Evolutionary conservation across 2,329 filamentous ascomycete species (phyloP), one percentile per base, ranked within the genome.

Genomic region (Colletotrichum spinosum): DNA sequence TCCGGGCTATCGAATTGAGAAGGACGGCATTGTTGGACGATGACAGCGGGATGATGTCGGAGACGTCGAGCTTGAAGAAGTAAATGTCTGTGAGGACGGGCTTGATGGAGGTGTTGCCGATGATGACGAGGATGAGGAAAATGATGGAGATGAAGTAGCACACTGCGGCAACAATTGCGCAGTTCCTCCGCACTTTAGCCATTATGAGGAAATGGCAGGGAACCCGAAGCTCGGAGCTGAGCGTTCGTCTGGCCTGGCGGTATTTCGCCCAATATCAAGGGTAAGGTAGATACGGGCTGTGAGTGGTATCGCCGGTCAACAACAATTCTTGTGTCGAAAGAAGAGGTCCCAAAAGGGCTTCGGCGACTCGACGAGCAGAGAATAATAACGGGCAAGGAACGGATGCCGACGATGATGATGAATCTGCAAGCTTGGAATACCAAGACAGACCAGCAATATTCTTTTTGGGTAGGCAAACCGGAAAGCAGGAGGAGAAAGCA

Each of bases 1-100:
- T 92, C 55, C 92, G 90, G 4, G 94, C 93, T 69, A 97, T 94
- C 50, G 90, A 93, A 81, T 97, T 97, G 78, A 97, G 91, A 50
- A 97, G 84, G 33, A 85, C 80, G 9, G 89, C 88, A 41, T 67
- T 67, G 74, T 94, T 91, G 46, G 91, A 90, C 13, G 92, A 90
- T n/a, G 92, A 88, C 39, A 88, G 81, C 0, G 92, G 91, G 61
- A 97, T 90, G 74, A 97, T 91, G 72, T 97, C 86, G 70, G 92
- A 87, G 53, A 97, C 85, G 77, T 97, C 87, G 72, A 97, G 87
- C 71, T 90, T 91, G 77, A 97, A 90, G 78, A 97, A 96, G 80
- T 92, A 97, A 71, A 92, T 92, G 63, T 88, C 80, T 65, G 85
- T 86, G 39, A 94, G 82, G 7, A 91, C 84, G 13, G 83, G 73